Conservation (phyloP, 805 yeast genomes). For the Yarrowia yakushimensis region DNA sequence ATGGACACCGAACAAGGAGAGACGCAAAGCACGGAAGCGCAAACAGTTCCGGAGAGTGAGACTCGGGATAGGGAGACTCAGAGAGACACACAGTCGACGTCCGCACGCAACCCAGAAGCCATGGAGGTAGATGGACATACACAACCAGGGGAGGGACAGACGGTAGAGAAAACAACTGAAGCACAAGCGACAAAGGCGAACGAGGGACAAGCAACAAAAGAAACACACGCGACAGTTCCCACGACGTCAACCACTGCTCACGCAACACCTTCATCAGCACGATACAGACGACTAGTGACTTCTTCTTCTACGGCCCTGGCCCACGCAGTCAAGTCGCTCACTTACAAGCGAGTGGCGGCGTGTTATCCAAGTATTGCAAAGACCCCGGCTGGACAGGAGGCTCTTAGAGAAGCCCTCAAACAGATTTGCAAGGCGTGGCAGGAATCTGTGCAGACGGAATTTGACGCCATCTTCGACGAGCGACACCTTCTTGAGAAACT, state of each 20-base stretch:
- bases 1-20: background rate
- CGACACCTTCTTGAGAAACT: conserved; percentile 41
- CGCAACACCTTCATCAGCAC: conserved; percentile 34
- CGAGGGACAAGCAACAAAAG: background rate
- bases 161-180: background rate
- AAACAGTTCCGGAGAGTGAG: background rate
- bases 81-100: too few relatives aligned
- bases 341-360: conserved; percentile 48
- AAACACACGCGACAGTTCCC: background rate
- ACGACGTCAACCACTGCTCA: background rate
- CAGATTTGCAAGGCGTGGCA: conserved; percentile 55
- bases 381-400: conserved; percentile 45
- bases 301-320: conserved; percentile 54
- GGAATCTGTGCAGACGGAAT: conserved; percentile 46
- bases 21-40: background rate
- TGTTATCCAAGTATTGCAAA: conserved; percentile 55
- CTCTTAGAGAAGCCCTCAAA: conserved; percentile 47
- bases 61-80: background rate
- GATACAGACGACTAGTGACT: conserved; percentile 49
- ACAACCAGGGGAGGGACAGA: background rate
- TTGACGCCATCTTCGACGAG: conserved; percentile 52
- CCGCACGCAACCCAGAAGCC: background rate
- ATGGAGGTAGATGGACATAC: background rate
- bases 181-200: background rate
- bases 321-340: conserved; percentile 50